Evolutionary conservation across 2,329 filamentous ascomycete genomes (phyloP).

Genomic region (Alternaria atra): DNA sequence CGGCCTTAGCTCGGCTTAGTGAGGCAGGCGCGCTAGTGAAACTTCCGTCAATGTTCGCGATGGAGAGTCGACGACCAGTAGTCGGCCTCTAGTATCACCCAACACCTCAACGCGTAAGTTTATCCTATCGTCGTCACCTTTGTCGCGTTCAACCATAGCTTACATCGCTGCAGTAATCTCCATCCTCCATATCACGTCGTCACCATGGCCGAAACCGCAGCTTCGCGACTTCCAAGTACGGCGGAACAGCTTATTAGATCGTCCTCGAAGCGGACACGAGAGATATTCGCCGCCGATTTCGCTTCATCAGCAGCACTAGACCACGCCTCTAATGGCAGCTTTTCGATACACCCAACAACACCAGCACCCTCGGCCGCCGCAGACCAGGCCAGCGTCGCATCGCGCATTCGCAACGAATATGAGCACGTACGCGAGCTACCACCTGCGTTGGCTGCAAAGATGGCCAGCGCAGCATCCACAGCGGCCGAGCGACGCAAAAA

Average conservation of each 20-base stretch:
- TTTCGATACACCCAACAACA: constrained; percentile 56
- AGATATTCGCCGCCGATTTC: constrained; percentile 64
- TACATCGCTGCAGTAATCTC: neutral
- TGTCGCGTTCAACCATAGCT: neutral
- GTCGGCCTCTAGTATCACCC: neutral
- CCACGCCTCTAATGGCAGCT: constrained; percentile 50
- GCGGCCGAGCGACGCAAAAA: constrained; percentile 71
- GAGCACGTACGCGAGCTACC: constrained; percentile 79
- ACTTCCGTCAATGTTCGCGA: constrained; percentile 20
- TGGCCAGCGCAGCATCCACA: constrained; percentile 68
- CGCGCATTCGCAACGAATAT: constrained; percentile 77
- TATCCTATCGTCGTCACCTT: neutral
- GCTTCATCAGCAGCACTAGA: constrained; percentile 55
- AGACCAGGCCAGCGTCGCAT: constrained; percentile 59
- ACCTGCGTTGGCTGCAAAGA: constrained; percentile 78
- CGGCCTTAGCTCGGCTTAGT: constrained; percentile 5
- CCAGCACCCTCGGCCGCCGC: constrained; percentile 56
- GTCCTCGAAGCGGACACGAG: constrained; percentile 64
- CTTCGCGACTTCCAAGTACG: constrained; percentile 27
- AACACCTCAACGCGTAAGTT: constrained; percentile 7
- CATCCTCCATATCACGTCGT: neutral
- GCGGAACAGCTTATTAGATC: constrained; percentile 48
- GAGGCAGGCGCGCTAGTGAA: constrained; percentile 19
- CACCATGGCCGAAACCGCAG: constrained; percentile 33
- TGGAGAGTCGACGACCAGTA: constrained; percentile 10